These are phyloP conservation scores for Clonostachys chloroleuca DNA, from an alignment of 2,329 filamentous ascomycete genomes.

Conservation along the genomic window DNA sequence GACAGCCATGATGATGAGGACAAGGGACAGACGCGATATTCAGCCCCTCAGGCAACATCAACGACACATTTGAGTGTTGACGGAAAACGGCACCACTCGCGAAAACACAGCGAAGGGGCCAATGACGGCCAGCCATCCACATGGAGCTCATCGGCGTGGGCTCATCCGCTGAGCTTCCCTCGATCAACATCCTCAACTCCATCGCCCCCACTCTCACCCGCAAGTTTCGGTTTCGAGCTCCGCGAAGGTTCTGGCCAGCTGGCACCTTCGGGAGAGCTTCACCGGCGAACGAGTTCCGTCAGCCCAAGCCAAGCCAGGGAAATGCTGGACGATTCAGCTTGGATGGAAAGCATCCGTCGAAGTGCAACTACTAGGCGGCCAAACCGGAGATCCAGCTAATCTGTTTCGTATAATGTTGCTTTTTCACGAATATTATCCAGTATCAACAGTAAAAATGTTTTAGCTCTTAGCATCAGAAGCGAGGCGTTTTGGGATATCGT, in stretches of 20 bases:
- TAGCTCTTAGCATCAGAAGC: too few relatives aligned
- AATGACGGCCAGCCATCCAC: not conserved
- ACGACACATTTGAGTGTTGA: constrained; percentile 6
- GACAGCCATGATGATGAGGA: not conserved
- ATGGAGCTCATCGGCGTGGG: not conserved
- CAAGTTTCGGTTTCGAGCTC: constrained; percentile 56
- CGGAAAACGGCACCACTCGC: not conserved
- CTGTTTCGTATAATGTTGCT: not conserved
- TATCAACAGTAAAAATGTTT: too few relatives aligned
- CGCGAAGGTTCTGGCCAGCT: constrained; percentile 32
- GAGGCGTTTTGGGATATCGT: too few relatives aligned
- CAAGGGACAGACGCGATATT: not conserved
- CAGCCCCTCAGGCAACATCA: not conserved
- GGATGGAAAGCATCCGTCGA: constrained; percentile 87
- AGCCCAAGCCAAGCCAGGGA: constrained; percentile 76
- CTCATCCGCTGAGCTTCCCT: constrained; percentile 51
- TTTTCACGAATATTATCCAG: too few relatives aligned
- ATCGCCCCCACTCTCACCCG: constrained; percentile 22
- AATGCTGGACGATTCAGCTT: constrained; percentile 83
- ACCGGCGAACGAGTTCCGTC: constrained; percentile 63
- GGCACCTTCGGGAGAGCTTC: constrained; percentile 31
- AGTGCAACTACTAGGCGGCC: constrained; percentile 68
- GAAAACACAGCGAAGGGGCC: not conserved
- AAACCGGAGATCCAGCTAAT: constrained; percentile 32
- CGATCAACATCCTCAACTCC: constrained; percentile 35